phyloP scores from a whole-genome alignment of 2,329 filamentous ascomycete genomes.

The Fusarium anthophilum region DNA sequence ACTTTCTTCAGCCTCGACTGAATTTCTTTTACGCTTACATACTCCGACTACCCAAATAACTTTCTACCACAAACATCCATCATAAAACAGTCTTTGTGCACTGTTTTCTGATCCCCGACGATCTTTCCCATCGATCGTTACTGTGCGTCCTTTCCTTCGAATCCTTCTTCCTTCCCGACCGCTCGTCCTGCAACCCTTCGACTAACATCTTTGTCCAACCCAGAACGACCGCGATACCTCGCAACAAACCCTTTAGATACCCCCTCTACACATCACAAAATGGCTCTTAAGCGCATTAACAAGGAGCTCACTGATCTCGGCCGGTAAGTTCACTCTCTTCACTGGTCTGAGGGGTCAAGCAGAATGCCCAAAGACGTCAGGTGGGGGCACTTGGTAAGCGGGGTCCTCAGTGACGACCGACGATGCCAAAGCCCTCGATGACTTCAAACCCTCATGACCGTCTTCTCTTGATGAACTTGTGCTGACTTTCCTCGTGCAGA shows the following conservation, averaged over 20 bases:
- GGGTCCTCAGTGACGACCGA: conserved; percentile 43
- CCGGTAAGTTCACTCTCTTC: conserved; percentile 68
- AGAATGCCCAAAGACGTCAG: conserved; percentile 47
- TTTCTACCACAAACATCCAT: background rate
- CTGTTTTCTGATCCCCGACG: conserved; percentile 29
- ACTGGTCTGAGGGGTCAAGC: conserved; percentile 39
- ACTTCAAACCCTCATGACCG: background rate
- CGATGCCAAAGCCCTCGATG: conserved; percentile 25
- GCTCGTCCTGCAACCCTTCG: conserved; percentile 18
- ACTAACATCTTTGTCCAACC: conserved; percentile 39
- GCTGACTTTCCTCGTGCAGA: conserved; percentile 60
- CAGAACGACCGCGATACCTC: conserved; percentile 41
- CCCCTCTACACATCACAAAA: conserved; percentile 54
- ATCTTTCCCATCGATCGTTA: conserved; percentile 32
- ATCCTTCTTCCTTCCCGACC: conserved; percentile 25
- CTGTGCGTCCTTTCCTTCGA: conserved; percentile 41
- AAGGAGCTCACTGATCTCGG: conserved; percentile 92
- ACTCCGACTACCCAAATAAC: conserved; percentile 20
- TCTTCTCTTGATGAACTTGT: background rate
- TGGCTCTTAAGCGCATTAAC: conserved; percentile 95
- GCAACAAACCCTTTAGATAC: conserved; percentile 42
- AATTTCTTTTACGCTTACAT: conserved; percentile 35
- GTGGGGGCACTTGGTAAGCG: conserved; percentile 50
- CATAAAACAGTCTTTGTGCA: conserved; percentile 7
- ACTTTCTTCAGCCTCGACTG: conserved; percentile 42